Conservation (phyloP, 768 basidiomycete genomes). For the Boletus vinaceobasis region DNA sequence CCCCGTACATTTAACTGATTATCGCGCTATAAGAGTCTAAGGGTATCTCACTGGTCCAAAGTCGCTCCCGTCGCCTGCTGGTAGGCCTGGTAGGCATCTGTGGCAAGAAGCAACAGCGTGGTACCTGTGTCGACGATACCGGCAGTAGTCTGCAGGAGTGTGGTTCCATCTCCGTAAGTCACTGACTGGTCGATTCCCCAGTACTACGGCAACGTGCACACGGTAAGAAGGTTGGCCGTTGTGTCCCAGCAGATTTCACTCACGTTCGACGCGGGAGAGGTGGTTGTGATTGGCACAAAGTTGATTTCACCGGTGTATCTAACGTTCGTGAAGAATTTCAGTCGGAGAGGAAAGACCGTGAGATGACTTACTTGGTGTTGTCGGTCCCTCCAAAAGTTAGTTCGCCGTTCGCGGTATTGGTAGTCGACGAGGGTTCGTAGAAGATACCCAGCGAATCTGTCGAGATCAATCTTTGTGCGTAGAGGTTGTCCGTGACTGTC, state of each 20-base stretch:
- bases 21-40: background rate
- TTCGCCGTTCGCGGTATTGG: slow-evolving; percentile 45
- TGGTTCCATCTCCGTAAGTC: slow-evolving; percentile 33
- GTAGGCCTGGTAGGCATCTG: slow-evolving; percentile 57
- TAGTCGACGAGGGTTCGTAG: slow-evolving; percentile 45
- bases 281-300: slow-evolving; percentile 41
- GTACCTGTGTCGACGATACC: slow-evolving; percentile 56
- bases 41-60: slow-evolving; percentile 42
- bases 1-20: background rate
- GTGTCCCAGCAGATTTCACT: slow-evolving; percentile 1
- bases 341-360: background rate
- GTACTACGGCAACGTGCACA: slow-evolving; percentile 25
- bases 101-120: slow-evolving; percentile 53
- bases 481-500: slow-evolving; percentile 59
- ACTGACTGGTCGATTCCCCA: slow-evolving; percentile 47
- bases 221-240: background rate
- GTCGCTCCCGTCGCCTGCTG: slow-evolving; percentile 50
- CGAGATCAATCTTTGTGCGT: slow-evolving; percentile 43
- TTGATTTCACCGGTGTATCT: slow-evolving; percentile 35
- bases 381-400: slow-evolving; percentile 56
- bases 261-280: slow-evolving; percentile 41
- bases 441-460: slow-evolving; percentile 49
- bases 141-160: slow-evolving; percentile 35
- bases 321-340: background rate
- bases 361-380: slow-evolving; percentile 34